A percentile compares a stretch with the other conserved stretches of the same genome.
Evolutionary conservation across 495 filamentous ascomycete genomes (phyloP).

Genomic region (Tuber borchii): DNA sequence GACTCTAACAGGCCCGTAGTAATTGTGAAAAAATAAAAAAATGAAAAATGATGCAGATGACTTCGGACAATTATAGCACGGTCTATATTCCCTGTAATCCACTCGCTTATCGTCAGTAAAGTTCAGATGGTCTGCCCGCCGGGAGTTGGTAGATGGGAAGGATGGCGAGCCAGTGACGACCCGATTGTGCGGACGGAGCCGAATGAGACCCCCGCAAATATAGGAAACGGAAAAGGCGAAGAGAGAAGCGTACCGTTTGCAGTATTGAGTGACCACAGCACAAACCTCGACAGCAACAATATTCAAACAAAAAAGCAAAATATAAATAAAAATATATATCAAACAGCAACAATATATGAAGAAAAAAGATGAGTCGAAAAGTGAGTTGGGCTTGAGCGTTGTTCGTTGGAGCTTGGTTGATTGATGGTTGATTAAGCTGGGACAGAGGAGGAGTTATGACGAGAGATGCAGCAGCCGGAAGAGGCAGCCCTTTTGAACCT

Average conservation of each 20-base stretch:
- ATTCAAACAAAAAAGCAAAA: background rate
- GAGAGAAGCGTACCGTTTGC: background rate
- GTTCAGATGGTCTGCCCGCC: background rate
- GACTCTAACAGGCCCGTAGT: background rate
- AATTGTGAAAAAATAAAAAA: background rate
- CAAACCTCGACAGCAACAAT: background rate
- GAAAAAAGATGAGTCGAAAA: background rate
- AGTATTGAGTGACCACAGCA: background rate
- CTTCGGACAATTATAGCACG: background rate
- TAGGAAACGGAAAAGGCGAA: background rate
- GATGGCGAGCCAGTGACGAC: constrained; percentile 4
- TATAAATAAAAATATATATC: background rate
- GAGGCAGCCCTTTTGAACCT: constrained; percentile 26
- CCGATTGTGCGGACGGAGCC: background rate
- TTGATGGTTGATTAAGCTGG: background rate
- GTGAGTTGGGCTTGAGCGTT: background rate
- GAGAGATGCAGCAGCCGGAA: constrained; percentile 14
- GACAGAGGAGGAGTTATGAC: background rate
- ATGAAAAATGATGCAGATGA: background rate
- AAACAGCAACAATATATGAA: background rate
- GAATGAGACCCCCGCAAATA: background rate
- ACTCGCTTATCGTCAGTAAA: background rate
- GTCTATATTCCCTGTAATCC: background rate
- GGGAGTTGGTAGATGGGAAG: constrained; percentile 1
- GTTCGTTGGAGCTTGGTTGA: constrained; percentile 1